Evolutionary conservation across 2,329 filamentous ascomycete genomes (phyloP), one percentile per base, ranked within the genome.

Genomic region (Exophiala alcalophila): DNA sequence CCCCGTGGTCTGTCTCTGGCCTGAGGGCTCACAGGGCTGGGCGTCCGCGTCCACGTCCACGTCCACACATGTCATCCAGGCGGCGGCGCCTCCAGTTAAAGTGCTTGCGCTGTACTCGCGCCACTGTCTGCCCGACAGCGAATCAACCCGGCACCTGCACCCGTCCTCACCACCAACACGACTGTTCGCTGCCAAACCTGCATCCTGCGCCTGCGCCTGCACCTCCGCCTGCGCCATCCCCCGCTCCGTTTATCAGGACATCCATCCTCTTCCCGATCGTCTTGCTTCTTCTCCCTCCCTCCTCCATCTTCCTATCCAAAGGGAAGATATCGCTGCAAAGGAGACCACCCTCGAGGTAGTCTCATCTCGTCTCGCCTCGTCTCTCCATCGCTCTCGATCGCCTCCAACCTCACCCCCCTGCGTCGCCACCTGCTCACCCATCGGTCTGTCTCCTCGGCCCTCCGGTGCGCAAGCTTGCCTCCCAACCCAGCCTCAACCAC

Each of bases 301-400:
- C 45, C 29, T 36, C 30, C 47, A 50, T 52, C 49, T 52, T 54
- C 49, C 51, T 51, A 42, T 43, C 34, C 36, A 40, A 46, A 53
- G 46, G 53, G 53, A 55, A 56, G 53, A 54, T 56, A 52, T 48
- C 44, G 32, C 40, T 40, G 25, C 36, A 33, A 42, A 38, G 30
- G 51, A 52, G 49, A 50, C 51, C 44, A 39, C 49, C 47, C 26
- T 28, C 30, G 10, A 47, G 51, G 51, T 56, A 44, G 51, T 54
- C 49, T 54, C 53, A 47, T 39, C 24, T 43, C 42, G 33, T 47
- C 34, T 40, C 41, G 25, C 24, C 26, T 36, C 6, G 24, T 33
- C 30, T 26, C 26, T 26, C 43, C 28, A n/a, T n/a, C n/a, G n/a
- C n/a, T n/a, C n/a, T n/a, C n/a, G n/a, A n/a, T n/a, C n/a, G n/a